Conservation (phyloP, 2,329 filamentous ascomycete genomes). For the Xylariales sp. region DNA sequence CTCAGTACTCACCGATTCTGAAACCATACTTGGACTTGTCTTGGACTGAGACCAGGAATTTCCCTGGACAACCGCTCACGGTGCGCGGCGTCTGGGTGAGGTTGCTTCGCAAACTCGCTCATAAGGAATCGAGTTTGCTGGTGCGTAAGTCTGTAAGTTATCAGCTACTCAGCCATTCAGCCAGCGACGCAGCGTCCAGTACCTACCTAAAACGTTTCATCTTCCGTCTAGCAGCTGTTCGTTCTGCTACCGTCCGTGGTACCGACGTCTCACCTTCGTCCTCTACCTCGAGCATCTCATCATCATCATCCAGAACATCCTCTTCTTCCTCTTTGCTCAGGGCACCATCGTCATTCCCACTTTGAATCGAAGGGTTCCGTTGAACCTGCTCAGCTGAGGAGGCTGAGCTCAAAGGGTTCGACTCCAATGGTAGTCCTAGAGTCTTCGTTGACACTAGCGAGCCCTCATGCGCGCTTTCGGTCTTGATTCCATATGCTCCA, state of each 20-base stretch:
- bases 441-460: slow-evolving; percentile 35
- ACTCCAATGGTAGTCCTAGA: slow-evolving; percentile 32
- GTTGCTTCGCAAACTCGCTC: slow-evolving; percentile 94
- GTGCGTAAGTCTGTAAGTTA: slow-evolving; percentile 68
- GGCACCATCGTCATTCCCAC: slow-evolving; percentile 33
- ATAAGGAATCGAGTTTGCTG: slow-evolving; percentile 96
- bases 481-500: slow-evolving; percentile 32
- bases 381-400: slow-evolving; percentile 32
- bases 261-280: slow-evolving; percentile 34
- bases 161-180: slow-evolving; percentile 29
- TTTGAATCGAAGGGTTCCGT: slow-evolving; percentile 27
- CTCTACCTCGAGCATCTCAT: slow-evolving; percentile 48
- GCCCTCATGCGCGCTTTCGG: slow-evolving; percentile 34
- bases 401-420: slow-evolving; percentile 35
- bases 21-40: slow-evolving; percentile 97
- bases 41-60: slow-evolving; percentile 84
- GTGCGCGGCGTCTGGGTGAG: slow-evolving; percentile 88
- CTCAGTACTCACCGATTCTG: slow-evolving; percentile 73
- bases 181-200: slow-evolving; percentile 1
- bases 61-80: slow-evolving; percentile 81
- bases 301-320: slow-evolving; percentile 51
- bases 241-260: slow-evolving; percentile 52
- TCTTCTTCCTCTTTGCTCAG: slow-evolving; percentile 46
- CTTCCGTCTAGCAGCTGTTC: slow-evolving; percentile 50
- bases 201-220: slow-evolving; percentile 76